phyloP scores from a whole-genome alignment of 345 rosid genomes.

The Eucalyptus paniculata region DNA sequence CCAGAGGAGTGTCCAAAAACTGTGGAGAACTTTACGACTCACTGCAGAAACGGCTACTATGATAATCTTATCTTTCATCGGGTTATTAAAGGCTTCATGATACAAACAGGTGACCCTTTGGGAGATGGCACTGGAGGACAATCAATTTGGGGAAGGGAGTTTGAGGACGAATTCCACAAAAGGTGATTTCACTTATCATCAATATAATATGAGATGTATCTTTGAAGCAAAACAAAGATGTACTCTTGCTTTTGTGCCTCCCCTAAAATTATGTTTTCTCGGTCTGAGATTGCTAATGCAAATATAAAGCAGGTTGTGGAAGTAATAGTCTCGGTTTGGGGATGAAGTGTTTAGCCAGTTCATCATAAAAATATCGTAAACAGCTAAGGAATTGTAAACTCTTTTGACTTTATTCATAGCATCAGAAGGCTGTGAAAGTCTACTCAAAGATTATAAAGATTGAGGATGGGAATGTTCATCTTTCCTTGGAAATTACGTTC shows the following conservation, averaged over 20 bases:
- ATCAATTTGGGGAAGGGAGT: constrained; percentile 99
- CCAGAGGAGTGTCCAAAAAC: constrained; percentile 99
- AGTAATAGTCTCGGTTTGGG: not conserved
- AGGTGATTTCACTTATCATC: constrained; percentile 27
- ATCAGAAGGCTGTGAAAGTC: not conserved
- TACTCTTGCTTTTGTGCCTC: not conserved
- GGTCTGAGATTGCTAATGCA: not conserved
- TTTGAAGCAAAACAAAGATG: not conserved
- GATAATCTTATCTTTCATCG: constrained; percentile 96
- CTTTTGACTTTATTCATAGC: not conserved
- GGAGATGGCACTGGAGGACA: constrained; percentile 99
- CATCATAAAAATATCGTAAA: not conserved
- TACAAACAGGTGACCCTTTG: constrained; percentile 96
- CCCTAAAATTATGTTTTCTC: not conserved
- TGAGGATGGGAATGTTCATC: not conserved
- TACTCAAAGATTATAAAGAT: not conserved
- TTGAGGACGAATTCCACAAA: constrained; percentile 98
- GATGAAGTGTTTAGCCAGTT: not conserved
- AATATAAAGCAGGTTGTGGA: not conserved
- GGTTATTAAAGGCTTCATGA: constrained; percentile 95
- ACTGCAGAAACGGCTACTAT: constrained; percentile 90
- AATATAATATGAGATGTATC: not conserved
- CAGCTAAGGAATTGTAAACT: not conserved
- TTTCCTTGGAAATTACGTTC: not conserved
- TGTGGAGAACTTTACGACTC: constrained; percentile 95